These are phyloP conservation scores for Ogataea henricii DNA, from an alignment of 805 yeast species.

Conservation along the genomic window DNA sequence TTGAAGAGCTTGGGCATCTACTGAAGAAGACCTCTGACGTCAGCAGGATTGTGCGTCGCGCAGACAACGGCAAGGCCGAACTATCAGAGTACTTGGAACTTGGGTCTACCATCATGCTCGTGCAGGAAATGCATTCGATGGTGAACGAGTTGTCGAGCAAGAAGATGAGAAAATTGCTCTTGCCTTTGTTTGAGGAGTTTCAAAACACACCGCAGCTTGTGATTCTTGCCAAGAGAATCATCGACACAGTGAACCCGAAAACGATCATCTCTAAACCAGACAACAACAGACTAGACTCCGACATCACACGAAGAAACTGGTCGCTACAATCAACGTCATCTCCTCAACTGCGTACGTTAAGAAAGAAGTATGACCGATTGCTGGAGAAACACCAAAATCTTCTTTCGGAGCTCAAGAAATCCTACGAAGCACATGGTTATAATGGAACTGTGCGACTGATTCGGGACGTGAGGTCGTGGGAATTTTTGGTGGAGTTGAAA, in stretches of 20 bases:
- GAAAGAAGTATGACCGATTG: constrained; percentile 24
- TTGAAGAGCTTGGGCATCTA: constrained; percentile 36
- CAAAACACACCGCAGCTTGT: constrained; percentile 14
- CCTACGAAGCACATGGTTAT: constrained; percentile 24
- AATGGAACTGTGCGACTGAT: constrained; percentile 26
- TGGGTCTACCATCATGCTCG: constrained; percentile 27
- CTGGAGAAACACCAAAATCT: constrained; percentile 12
- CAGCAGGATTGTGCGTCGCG: constrained; percentile 58
- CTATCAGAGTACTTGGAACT: constrained; percentile 33
- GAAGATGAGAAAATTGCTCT: constrained; percentile 12
- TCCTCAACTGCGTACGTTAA: constrained; percentile 15
- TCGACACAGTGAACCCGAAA: constrained; percentile 26
- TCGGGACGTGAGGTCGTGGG: constrained; percentile 30
- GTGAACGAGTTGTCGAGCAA: constrained; percentile 11
- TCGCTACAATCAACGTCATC: constrained; percentile 27
- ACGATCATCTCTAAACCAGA: constrained; percentile 19
- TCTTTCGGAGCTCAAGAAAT: constrained; percentile 11
- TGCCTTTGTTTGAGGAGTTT: constrained; percentile 26
- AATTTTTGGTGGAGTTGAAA: constrained; percentile 30
- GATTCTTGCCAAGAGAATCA: constrained; percentile 33
- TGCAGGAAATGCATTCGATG: constrained; percentile 34
- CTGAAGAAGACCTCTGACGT: constrained; percentile 57
- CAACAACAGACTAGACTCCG: constrained; percentile 25
- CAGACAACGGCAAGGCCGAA: constrained; percentile 43
- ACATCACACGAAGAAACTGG: constrained; percentile 30